Evolutionary conservation across 208 protist species (phyloP).

Genomic region (Trypanosoma lewisi): DNA sequence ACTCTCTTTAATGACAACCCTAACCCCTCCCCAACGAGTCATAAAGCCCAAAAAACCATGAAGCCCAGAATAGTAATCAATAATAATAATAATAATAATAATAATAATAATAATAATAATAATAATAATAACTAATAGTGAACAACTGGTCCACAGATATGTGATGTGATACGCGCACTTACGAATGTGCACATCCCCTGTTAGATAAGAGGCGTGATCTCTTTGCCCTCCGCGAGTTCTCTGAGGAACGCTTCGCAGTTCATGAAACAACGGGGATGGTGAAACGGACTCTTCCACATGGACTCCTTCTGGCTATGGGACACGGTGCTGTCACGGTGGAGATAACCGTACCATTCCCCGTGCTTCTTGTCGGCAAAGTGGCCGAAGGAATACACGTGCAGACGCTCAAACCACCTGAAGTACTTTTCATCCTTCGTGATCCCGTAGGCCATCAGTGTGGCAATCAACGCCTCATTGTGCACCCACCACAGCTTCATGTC

Average conservation of each 20-base stretch:
- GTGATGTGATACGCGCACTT: too few relatives aligned
- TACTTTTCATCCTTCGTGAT: slow-evolving; percentile 14
- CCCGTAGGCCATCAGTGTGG: slow-evolving; percentile 17
- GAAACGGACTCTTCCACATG: slow-evolving; percentile 18
- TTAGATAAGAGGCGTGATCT: neutral
- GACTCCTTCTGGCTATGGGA: slow-evolving; percentile 14
- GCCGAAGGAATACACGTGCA: slow-evolving; percentile 18
- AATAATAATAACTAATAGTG: too few relatives aligned
- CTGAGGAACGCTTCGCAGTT: slow-evolving; percentile 7
- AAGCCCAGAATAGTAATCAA: too few relatives aligned
- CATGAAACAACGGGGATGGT: slow-evolving; percentile 17
- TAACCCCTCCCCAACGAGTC: too few relatives aligned
- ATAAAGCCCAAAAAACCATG: too few relatives aligned
- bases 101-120: too few relatives aligned
- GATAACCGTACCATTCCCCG: slow-evolving; percentile 28
- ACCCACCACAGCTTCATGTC: slow-evolving; percentile 28
- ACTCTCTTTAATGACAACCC: too few relatives aligned
- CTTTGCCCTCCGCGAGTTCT: slow-evolving; percentile 3
- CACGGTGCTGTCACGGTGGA: slow-evolving; percentile 16
- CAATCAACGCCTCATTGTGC: slow-evolving; percentile 24
- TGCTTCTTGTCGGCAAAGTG: slow-evolving; percentile 21
- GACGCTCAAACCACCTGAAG: slow-evolving; percentile 18
- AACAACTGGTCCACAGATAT: too few relatives aligned
- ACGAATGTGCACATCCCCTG: too few relatives aligned
- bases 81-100: too few relatives aligned